A percentile compares a stretch with the other conserved stretches of the same genome.
Evolutionary conservation across 345 rosid genomes (phyloP).

Genomic region (Salix exigua): DNA sequence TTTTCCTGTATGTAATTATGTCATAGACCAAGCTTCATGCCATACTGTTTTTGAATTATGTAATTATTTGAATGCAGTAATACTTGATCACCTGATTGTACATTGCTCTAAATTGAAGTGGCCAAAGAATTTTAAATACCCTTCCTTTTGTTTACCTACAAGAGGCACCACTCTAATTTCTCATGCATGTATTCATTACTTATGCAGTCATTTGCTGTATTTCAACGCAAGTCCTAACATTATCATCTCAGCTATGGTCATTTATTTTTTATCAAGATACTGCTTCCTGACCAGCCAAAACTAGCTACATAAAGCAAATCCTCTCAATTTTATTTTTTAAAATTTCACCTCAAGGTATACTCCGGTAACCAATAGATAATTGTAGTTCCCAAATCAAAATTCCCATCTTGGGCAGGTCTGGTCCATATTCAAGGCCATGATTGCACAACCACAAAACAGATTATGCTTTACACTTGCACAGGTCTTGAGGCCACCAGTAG

Average conservation of each 20-base stretch:
- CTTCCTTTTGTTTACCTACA: not conserved
- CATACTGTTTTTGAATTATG: not conserved
- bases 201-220: not conserved
- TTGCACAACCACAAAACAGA: not conserved
- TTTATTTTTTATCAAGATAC: not conserved
- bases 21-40: not conserved
- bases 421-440: not conserved
- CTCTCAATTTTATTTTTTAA: not conserved
- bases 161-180: not conserved
- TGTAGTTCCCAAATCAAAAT: not conserved
- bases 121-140: not conserved
- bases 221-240: not conserved
- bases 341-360: not conserved
- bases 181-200: not conserved
- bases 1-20: not conserved
- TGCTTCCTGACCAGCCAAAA: not conserved
- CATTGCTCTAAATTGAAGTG: not conserved
- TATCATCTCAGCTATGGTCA: not conserved
- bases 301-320: not conserved
- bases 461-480: not conserved
- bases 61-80: not conserved
- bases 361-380: not conserved
- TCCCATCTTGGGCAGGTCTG: not conserved
- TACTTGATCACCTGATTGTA: not conserved
- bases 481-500: not conserved